Evolutionary conservation across 192 early-diverging fungal genomes (phyloP), one percentile per base, ranked within the genome.

Genomic region (Coemansia sp.): DNA sequence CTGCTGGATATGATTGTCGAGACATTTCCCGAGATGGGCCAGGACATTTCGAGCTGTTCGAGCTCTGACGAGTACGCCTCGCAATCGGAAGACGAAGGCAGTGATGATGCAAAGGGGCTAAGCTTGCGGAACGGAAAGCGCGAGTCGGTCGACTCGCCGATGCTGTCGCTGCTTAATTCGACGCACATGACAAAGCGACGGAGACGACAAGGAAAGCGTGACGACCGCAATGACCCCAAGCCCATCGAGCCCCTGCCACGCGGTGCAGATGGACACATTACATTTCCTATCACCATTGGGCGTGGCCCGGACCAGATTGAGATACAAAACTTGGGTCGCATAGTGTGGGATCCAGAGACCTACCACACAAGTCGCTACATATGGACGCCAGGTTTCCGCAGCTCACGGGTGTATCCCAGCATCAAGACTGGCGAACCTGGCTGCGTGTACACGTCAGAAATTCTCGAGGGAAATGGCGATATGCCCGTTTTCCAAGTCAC

Each of bases 361-460:
- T 89, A 86, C 69, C 88, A 89, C 61, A 89, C 86, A 15, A 78
- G 82, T 32, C 80, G 88, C 24, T 90, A 90, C 65, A 88, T 90
- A 17, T 90, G 86, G 71, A 81, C 88, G 0, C 83, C 87, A 8
- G 88, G 88, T 5, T 90, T 88, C 61, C 75, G 80, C 55, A 88
- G 87, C 66, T 81, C 83, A 43, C 84, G 86, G 54, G 70, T 84
- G 38, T 87, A 82, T 22, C 81, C 87, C 10, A 88, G 86, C 43
- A 75, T 88, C 25, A 80, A 68, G 5, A 81, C 84, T 51, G 76
- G 75, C 22, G 76, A 73, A 15, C 69, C 75, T 10, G 77, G 81
- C 43, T 86, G 84, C 21, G 72, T 78, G 12, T 90, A 88, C 57
- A 86, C 83, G 2, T 87, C 84, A 25, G 87, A 88, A 60, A 88